These are phyloP conservation scores for Drechslerella stenobrocha DNA, from an alignment of 2,329 filamentous ascomycete species.

Conservation along the genomic window DNA sequence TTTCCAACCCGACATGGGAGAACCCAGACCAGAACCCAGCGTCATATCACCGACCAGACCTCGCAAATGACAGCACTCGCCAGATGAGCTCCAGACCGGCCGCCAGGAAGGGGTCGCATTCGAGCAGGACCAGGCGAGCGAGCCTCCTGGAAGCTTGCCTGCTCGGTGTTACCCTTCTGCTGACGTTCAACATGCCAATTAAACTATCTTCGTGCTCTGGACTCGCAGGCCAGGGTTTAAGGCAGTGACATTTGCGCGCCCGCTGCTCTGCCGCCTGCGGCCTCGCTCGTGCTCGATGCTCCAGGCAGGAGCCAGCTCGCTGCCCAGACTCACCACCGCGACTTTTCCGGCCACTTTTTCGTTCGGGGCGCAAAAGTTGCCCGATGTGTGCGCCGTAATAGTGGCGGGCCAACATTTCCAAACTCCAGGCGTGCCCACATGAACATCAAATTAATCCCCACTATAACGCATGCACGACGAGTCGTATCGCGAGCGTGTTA, in stretches of 20 bases:
- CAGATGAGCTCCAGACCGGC: slow-evolving; percentile 23
- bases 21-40: slow-evolving; percentile 31
- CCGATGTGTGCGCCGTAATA: slow-evolving; percentile 9
- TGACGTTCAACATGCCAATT: no score
- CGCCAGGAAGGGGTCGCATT: slow-evolving; percentile 13
- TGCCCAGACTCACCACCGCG: slow-evolving; percentile 5
- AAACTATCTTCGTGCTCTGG: slow-evolving; percentile 24
- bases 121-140: slow-evolving; percentile 29
- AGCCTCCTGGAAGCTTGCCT: slow-evolving; percentile 17
- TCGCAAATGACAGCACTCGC: background rate
- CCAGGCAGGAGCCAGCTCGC: slow-evolving; percentile 28
- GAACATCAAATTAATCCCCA: no score
- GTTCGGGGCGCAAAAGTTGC: background rate
- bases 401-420: background rate
- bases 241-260: slow-evolving; percentile 32
- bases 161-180: no score
- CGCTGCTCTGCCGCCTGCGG: slow-evolving; percentile 12
- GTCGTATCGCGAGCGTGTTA: no score
- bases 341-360: slow-evolving; percentile 3
- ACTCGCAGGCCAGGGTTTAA: slow-evolving; percentile 20
- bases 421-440: background rate
- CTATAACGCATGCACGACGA: background rate
- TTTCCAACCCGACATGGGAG: slow-evolving; percentile 48
- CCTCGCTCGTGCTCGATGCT: slow-evolving; percentile 18
- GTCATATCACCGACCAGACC: slow-evolving; percentile 33